Evolutionary conservation across 768 basidiomycete genomes (phyloP), one percentile per base, ranked within the genome.

Genomic region (Leucocoprinus birnbaumii): DNA sequence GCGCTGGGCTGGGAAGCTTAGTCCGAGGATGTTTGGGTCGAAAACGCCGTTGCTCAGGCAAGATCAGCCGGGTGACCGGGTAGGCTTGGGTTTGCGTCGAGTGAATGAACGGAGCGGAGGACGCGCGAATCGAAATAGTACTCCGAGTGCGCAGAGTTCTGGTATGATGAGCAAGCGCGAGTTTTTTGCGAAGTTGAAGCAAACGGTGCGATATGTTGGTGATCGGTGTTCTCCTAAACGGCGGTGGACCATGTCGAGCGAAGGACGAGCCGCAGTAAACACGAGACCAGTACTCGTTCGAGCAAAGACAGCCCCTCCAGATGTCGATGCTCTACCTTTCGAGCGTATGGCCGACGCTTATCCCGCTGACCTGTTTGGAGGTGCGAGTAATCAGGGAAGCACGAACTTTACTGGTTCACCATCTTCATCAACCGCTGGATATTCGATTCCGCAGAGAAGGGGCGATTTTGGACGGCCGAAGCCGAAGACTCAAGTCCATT

Each of bases 101-200:
- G 73, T 80, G 19, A 66, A 71, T 19, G 80, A 77, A 51, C 72
- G 75, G 13, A 78, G 72, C 41, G 69, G 70, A 38, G 31, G 22
- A 68, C 66, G 44, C 19, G 9, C 19, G 21, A 52, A 57, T 34
- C 57, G 66, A 56, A 67, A 49, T 57, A 54, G 48, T 58, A 59
- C 66, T 16, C 63, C 58, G 62, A 66, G 59, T 43, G 60, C 61
- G 25, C 42, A 65, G 61, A 79, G 76, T 54, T 78, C 85, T 7
- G 80, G 77, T 8, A 74, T 86, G 37, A 84, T 89, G 78, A 85
- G 78, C 65, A 91, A 89, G 66, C 75, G 72, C 16, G 85, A 88
- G 63, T 89, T 90, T 62, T 60, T 89, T 50, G 75, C 77, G n/a
- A 79, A 73, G 65, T 76, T 90, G 41, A 79, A 73, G 58, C 75